These are phyloP conservation scores for Acanthamoeba royreba DNA, from an alignment of 208 protist genomes.

Conservation along the genomic window DNA sequence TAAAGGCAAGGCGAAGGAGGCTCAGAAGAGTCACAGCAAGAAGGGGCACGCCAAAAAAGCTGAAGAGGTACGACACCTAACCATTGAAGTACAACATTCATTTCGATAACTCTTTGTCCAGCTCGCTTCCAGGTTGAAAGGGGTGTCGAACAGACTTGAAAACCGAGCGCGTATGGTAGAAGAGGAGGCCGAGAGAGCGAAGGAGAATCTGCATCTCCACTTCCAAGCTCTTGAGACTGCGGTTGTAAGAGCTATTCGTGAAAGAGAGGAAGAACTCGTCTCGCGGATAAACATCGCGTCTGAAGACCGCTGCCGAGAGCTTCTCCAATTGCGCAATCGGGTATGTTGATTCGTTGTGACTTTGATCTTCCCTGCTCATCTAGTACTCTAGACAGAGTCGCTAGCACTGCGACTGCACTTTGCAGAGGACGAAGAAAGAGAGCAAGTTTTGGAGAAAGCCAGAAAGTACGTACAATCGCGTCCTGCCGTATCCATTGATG, in stretches of 20 bases:
- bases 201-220: slow-evolving; percentile 6
- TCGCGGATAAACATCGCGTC: neutral
- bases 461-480: neutral
- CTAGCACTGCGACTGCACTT: neutral
- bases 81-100: no score
- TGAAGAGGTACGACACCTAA: no score
- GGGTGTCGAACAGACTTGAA: neutral
- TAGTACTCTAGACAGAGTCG: neutral
- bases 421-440: neutral
- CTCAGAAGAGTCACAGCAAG: no score
- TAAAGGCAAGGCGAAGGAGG: no score
- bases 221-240: neutral
- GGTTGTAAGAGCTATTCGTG: neutral
- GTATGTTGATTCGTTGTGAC: neutral
- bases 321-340: neutral
- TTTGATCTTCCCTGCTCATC: neutral
- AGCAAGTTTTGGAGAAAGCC: neutral
- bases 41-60: no score
- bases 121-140: neutral
- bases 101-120: no score
- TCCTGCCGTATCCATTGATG: neutral
- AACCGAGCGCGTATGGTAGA: neutral
- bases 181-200: neutral
- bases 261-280: neutral
- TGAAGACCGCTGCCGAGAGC: neutral